Base-by-base conservation (phyloP, 345 rosid genomes). In the Stellera chamaejasme region DNA sequence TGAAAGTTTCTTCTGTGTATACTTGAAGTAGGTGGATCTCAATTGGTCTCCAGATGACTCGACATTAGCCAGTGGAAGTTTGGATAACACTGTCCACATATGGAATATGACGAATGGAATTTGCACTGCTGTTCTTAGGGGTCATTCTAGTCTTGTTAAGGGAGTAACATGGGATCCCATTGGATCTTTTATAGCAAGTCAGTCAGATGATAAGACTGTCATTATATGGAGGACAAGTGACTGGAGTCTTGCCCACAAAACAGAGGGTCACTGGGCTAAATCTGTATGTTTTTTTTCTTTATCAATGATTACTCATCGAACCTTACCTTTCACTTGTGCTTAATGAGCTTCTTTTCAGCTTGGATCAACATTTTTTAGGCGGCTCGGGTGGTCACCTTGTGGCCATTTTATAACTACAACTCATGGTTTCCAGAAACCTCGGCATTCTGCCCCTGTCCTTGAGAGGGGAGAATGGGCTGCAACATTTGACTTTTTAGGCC, bases 1-100 rank as follows among this genome's bases (percentile, higher is more conserved):
- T 61, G 69, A 67, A 67, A 52, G 48, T 50, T 75, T 46, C 67
- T 58, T 76, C 64, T 16, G 32, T 65, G 63, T 67, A 63, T 75
- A 86, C 82, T 67, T 89, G 68, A 83, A 87, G 96, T 94, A 94
- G 99, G 99, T 94, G 87, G 99, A 94, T 94, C 94, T 90, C 72
- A 94, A 94, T 72, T 94, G 99, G 99, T 94, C 99, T 70, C 95
- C 96, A 62, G 99, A 94, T 82, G 99, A 94, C 69, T 87, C 83
- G 46, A 83, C 75, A 72, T 64, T 94, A 64, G 97, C 97, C 56
- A 94, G 99, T 57, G 99, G 96, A 59, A 90, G 99, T 84, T 72
- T 94, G 72, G 99, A 94, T 75, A 94, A 94, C 69, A 90, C 99
- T 2, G 63, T 94, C 58, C 97, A 90, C 69, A 74, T 94, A 52